These are phyloP conservation scores for Solanum hybrid DNA, from an alignment of 305 asterid genomes.

Conservation along the genomic window DNA sequence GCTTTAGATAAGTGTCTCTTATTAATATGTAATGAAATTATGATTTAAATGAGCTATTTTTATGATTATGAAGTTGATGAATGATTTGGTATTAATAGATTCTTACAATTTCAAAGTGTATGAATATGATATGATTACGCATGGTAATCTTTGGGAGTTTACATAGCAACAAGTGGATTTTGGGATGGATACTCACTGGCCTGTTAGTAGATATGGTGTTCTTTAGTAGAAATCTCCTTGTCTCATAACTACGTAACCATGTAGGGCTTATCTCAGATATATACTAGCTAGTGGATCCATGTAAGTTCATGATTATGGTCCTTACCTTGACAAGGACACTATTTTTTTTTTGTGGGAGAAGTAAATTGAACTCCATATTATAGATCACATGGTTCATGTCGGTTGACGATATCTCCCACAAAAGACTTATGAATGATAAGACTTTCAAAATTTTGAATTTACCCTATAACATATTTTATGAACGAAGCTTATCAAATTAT, in stretches of 20 bases:
- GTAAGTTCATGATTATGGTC: background rate
- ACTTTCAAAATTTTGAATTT: too few relatives aligned
- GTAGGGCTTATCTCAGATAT: background rate
- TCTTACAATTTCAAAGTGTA: background rate
- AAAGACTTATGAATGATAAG: background rate
- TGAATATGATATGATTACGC: background rate
- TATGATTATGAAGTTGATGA: background rate
- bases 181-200: background rate
- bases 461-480: background rate
- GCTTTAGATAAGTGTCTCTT: background rate
- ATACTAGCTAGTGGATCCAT: background rate
- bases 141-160: background rate
- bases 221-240: background rate
- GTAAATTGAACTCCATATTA: background rate
- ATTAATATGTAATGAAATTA: background rate
- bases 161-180: background rate
- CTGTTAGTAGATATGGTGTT: background rate
- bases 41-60: background rate
- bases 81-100: background rate
- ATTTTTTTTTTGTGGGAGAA: background rate
- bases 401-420: background rate
- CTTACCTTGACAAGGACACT: background rate
- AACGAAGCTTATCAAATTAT: background rate
- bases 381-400: background rate
- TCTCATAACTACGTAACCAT: background rate